A percentile compares a stretch with the other conserved stretches of the same genome.
Conservation (phyloP, 2,329 filamentous ascomycete genomes). For the Trichoderma endophyticum region DNA sequence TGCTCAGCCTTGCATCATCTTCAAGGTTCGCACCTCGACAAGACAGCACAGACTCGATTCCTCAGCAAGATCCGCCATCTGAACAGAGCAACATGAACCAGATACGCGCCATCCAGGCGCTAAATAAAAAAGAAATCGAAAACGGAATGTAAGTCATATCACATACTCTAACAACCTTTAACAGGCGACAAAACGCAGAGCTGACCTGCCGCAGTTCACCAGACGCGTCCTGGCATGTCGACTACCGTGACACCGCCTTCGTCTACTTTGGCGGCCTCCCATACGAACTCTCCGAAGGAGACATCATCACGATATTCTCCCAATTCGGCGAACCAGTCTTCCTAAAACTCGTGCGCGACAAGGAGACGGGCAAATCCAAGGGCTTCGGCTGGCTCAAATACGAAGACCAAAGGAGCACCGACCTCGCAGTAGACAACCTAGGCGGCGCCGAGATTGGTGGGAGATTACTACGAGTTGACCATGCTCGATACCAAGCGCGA, state of each 20-base stretch:
- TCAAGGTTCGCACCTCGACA: neutral
- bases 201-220: conserved; percentile 56
- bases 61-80: no score
- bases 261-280: conserved; percentile 93
- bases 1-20: conserved; percentile 13
- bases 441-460: conserved; percentile 82
- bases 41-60: neutral
- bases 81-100: conserved; percentile 69
- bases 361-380: conserved; percentile 90
- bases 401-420: conserved; percentile 93
- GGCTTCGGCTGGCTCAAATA: conserved; percentile 98
- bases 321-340: conserved; percentile 95
- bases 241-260: conserved; percentile 96
- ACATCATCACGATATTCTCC: conserved; percentile 93
- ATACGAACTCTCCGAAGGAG: conserved; percentile 90
- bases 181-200: neutral
- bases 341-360: conserved; percentile 88
- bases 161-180: neutral
- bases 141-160: conserved; percentile 64
- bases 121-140: conserved; percentile 94
- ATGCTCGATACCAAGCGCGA: conserved; percentile 83
- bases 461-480: conserved; percentile 80
- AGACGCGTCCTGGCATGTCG: conserved; percentile 91
- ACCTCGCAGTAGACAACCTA: conserved; percentile 93
- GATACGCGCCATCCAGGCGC: conserved; percentile 84